These are phyloP conservation scores for Pyrus pyrifolia DNA, from an alignment of 306 rosid genomes.

Conservation along the genomic window DNA sequence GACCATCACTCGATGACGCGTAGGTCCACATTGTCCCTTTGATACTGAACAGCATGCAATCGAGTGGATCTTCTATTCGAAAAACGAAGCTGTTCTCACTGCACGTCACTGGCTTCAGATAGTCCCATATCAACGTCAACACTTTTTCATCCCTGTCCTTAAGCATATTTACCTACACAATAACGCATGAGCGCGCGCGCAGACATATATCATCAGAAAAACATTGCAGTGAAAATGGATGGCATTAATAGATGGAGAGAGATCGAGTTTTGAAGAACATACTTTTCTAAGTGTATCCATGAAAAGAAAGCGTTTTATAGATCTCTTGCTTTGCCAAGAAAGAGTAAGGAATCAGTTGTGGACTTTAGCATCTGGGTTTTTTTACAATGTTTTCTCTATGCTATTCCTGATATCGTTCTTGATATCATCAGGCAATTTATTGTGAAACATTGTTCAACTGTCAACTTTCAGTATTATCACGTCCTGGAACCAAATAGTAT, in stretches of 20 bases:
- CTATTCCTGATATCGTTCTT: too few relatives aligned
- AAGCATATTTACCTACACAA: not conserved
- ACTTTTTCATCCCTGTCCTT: not conserved
- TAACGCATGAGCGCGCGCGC: too few relatives aligned
- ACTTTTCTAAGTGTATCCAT: constrained; percentile 51
- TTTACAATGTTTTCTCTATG: not conserved
- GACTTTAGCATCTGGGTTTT: not conserved
- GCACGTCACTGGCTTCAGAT: not conserved
- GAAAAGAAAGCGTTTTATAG: constrained; percentile 59
- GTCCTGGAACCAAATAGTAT: too few relatives aligned
- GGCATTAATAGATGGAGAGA: not conserved
- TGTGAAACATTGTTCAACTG: too few relatives aligned
- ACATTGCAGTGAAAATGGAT: too few relatives aligned
- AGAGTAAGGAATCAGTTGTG: constrained; percentile 20
- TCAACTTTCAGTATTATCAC: too few relatives aligned
- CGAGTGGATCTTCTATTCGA: not conserved
- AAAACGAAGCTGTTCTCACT: not conserved
- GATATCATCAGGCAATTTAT: too few relatives aligned
- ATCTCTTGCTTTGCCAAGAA: constrained; percentile 58
- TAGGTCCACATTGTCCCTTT: not conserved
- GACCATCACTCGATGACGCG: not conserved
- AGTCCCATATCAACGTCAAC: not conserved
- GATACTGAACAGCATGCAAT: not conserved
- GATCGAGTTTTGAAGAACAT: not conserved
- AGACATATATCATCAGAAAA: too few relatives aligned